Conservation (phyloP, 2,329 filamentous ascomycete genomes). For the Xylaria sp. region DNA sequence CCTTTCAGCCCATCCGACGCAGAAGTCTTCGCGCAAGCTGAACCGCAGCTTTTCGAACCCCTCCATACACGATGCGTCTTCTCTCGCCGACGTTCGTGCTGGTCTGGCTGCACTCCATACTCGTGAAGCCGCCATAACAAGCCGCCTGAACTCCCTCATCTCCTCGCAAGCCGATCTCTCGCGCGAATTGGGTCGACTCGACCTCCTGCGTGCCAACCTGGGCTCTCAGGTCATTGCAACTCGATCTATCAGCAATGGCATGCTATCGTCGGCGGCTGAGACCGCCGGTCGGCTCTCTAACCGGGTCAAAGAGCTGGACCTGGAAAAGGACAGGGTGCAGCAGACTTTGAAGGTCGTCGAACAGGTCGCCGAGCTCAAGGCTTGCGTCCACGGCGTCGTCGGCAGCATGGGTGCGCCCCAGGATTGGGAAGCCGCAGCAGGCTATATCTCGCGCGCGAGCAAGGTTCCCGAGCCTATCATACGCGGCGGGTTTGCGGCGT, state of each 20-base stretch:
- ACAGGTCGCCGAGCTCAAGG: conserved; percentile 95
- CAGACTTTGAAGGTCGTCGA: conserved; percentile 92
- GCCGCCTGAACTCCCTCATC: conserved; percentile 79
- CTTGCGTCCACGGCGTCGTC: conserved; percentile 92
- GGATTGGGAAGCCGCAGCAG: conserved; percentile 97
- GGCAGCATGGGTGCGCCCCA: conserved; percentile 98
- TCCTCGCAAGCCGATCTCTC: conserved; percentile 87
- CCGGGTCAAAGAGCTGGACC: conserved; percentile 86
- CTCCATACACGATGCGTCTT: conserved; percentile 75
- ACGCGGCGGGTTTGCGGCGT: conserved; percentile 85
- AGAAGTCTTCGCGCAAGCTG: conserved; percentile 45
- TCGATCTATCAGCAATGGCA: conserved; percentile 85
- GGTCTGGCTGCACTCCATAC: conserved; percentile 79
- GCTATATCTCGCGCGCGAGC: conserved; percentile 84
- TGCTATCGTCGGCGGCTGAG: conserved; percentile 86
- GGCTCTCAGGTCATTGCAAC: conserved; percentile 88
- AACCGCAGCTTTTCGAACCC: conserved; percentile 42
- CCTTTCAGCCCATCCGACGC: conserved; percentile 44
- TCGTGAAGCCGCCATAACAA: conserved; percentile 79
- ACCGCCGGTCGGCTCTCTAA: conserved; percentile 88
- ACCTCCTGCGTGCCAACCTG: conserved; percentile 87
- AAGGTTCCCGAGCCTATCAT: conserved; percentile 84
- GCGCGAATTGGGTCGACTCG: conserved; percentile 86
- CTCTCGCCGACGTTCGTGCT: conserved; percentile 81
- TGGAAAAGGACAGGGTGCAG: conserved; percentile 91